Conservation (phyloP, 345 rosid species). For the Lagerstroemia speciosa region DNA sequence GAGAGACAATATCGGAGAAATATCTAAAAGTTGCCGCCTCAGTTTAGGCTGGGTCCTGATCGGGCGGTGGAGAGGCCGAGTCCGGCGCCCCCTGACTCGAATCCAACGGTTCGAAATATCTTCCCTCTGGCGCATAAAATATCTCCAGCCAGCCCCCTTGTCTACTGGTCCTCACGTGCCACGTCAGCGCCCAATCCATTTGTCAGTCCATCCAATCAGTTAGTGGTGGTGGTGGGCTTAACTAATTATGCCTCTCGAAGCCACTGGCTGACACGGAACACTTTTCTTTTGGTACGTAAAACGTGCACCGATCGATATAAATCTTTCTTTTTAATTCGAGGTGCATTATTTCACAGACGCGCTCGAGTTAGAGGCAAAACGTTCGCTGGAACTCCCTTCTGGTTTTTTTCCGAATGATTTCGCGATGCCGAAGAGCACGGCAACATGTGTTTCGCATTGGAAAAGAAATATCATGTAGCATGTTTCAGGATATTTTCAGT, state of each 20-base stretch:
- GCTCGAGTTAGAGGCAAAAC: too few relatives aligned
- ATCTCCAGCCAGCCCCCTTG: constrained; percentile 23
- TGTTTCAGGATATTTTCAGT: too few relatives aligned
- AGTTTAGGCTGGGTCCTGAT: background rate
- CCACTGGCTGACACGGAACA: background rate
- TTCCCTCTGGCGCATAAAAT: constrained; percentile 24
- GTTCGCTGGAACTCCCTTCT: too few relatives aligned
- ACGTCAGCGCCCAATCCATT: constrained; percentile 24
- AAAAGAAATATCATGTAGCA: too few relatives aligned
- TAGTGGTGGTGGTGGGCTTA: background rate
- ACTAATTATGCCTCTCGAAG: too few relatives aligned
- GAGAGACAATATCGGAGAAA: constrained; percentile 20
- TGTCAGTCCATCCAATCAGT: background rate
- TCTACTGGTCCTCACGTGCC: constrained; percentile 35
- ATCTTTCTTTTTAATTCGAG: too few relatives aligned
- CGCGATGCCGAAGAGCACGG: too few relatives aligned
- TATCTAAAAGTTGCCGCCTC: constrained; percentile 17
- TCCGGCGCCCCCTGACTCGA: background rate
- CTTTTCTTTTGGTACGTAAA: background rate
- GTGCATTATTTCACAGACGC: too few relatives aligned
- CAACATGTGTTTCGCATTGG: too few relatives aligned
- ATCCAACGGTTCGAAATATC: constrained; percentile 6
- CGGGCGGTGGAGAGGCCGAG: constrained; percentile 29
- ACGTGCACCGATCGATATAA: background rate
- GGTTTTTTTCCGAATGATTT: too few relatives aligned